Base-by-base conservation (phyloP, 1,139 yeast species). In the Yamadazyma dushanensis region DNA sequence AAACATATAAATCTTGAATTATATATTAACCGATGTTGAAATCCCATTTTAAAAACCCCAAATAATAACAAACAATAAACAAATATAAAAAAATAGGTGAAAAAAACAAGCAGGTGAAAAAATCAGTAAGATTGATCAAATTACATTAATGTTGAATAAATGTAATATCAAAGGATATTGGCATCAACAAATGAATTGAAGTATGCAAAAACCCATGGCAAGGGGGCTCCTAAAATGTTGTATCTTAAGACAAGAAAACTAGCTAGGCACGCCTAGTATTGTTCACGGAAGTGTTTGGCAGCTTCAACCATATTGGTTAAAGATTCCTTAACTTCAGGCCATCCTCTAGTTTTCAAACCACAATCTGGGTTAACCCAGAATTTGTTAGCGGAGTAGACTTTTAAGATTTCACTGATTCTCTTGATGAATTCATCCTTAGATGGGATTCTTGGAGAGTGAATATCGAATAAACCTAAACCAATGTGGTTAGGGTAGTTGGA, bases 341-440 rank as follows among this genome's bases (percentile, higher is more conserved):
- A 86, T 54, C 90, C 92, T 79, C 96, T 84, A 66, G 96, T 87
- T 85, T 90, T 90, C 71, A 90, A 81, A 82, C 98, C 98, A 83
- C 98, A 92, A 78, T 92, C 98, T 62, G 98, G 98, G 94, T 92
- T 92, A 63, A 92, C 94, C 97, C 97, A 92, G 82, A 92, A 86
- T 74, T 90, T 90, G 67, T 86, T 86, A 63, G 94, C 94, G 66
- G 97, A 96, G 80, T 90, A 92, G 48, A 86, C 94, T 76, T 89
- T 88, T 72, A 92, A 78, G 77, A 92, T 90, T 66, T 88, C 95
- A 61, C 81, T 82, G 62, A 92, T 87, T 77, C 96, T 89, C 65
- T 83, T 73, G 66, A 88, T 83, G 71, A 92, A 90, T 76, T 92
- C 98, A 63, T 85, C 89, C 73, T 83, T 85, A 41, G 97, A 90